These are phyloP conservation scores for barley (Hordeum vulgare) DNA, from an alignment of 176 grass and related monocot species.

Conservation along the genomic window DNA sequence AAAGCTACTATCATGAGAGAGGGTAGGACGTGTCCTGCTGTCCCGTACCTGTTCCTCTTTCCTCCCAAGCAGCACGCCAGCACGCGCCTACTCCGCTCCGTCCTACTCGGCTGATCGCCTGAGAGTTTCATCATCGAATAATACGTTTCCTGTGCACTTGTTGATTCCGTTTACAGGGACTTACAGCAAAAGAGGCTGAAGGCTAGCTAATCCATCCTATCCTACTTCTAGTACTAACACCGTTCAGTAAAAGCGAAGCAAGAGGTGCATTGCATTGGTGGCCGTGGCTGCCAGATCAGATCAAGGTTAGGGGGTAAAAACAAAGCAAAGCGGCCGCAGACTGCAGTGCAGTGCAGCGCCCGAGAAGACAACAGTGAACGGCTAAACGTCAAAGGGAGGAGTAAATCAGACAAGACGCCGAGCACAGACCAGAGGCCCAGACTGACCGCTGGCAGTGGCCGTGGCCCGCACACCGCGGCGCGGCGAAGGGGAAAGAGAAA, in stretches of 20 bases:
- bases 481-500: no score
- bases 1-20: not conserved
- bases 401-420: not conserved
- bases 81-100: not conserved
- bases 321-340: not conserved
- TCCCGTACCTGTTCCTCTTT: not conserved
- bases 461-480: not conserved
- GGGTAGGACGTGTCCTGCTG: not conserved
- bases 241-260: conserved; percentile 19
- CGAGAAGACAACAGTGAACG: not conserved
- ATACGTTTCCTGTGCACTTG: not conserved
- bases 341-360: not conserved
- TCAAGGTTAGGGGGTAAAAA: not conserved
- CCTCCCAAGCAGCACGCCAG: conserved; percentile 18
- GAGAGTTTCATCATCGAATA: conserved; percentile 7
- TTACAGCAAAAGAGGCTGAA: not conserved
- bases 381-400: not conserved
- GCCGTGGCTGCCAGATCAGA: not conserved
- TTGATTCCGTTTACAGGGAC: not conserved
- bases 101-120: not conserved
- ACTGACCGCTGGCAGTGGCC: not conserved
- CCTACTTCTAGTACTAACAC: no score
- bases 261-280: no score
- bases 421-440: not conserved
- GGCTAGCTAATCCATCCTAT: no score